Evolutionary conservation across 192 early-diverging fungal genomes (phyloP), one percentile per base, ranked within the genome.

Genomic region (Phycomyces nitens): DNA sequence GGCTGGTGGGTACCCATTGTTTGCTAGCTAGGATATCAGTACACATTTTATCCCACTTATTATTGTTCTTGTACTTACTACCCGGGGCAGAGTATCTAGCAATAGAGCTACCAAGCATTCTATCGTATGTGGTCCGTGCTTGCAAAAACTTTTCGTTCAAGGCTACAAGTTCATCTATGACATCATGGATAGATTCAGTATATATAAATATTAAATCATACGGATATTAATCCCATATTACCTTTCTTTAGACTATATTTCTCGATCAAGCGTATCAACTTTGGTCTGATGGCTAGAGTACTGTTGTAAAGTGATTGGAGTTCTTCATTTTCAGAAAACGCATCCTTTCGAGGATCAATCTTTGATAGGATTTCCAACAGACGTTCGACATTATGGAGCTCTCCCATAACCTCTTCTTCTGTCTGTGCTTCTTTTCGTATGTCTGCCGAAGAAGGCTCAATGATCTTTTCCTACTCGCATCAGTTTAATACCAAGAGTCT

Each of bases 311-410:
- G 71, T 11, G 82, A 79, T 74, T 94, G 92, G 16, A 99, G 74
- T 18, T 85, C 71, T 38, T 94, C 90, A 70, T 98, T 97, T 55
- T 95, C 96, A 23, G 89, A 87, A 24, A 94, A 84, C 58, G 90
- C 89, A 60, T 94, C 93, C 20, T 82, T 82, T 49, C 81, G 64
- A 24, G 95, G 93, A 65, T 96, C 94, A 21, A 93, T 79, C 10
- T 69, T 81, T 3, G 84, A 75, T 12, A 99, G 80, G 71, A 91
- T 78, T 3, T 85, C 77, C 53, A 94, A 71, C 21, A 99, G 79
- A 5, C 82, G 75, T 27, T 94, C 89, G 59, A 97, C 85, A 27
- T 91, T 93, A 22, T 78, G 73, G 0, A 81, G 79, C 44, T 92
- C 88, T 14, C 76, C 81, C 52, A 93, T 75, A 2, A 94, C 90